Base-by-base conservation (phyloP, 1,284 basidiomycete species). In the Moesziomyces parantarcticus region DNA sequence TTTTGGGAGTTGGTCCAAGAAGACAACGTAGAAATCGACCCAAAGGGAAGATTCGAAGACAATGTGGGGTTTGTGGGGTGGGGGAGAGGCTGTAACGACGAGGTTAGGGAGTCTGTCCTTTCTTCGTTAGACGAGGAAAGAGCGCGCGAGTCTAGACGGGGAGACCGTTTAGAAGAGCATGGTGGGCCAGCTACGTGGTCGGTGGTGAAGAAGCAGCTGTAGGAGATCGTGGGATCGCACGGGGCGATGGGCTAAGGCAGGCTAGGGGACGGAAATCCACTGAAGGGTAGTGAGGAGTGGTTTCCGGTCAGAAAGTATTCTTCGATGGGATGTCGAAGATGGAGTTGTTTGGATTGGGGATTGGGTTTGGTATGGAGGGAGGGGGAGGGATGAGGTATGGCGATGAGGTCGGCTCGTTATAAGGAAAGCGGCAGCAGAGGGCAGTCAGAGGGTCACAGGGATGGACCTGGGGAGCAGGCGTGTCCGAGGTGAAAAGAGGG, bases 21-120 rank as follows among this genome's bases (percentile, higher is more conserved):
- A 73, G 64, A 68, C 70, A 73, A 73, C 64, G 70, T 61, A 63
- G 70, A 61, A 73, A 73, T 73, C 70, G 64, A 73, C 70, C 70
- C 70, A 64, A 53, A 43, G 47, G 71, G 68, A 47, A 63, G 71
- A 75, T 70, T 65, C 8, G 57, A 21, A 34, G 39, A 55, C 59
- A 59, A 40, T 53, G 36, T 70, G 67, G 43, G 51, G 40, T 55
- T 56, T 52, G 56, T 51, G 45, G 56, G 18, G 44, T 25, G 63
- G 64, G 66, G 46, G 39, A 66, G 48, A 46, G 71, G 63, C 62
- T 74, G 64, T 53, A 70, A 62, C 62, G 64, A 41, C 39, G 63
- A 58, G 58, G 62, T 65, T 60, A 56, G 29, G 47, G 59, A 71
- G 68, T 75, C 63, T 50, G 50, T 75, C 62, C 62, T 63, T 71